These are phyloP conservation scores for Syzygium jambos DNA, from an alignment of 345 rosid species.

Conservation along the genomic window DNA sequence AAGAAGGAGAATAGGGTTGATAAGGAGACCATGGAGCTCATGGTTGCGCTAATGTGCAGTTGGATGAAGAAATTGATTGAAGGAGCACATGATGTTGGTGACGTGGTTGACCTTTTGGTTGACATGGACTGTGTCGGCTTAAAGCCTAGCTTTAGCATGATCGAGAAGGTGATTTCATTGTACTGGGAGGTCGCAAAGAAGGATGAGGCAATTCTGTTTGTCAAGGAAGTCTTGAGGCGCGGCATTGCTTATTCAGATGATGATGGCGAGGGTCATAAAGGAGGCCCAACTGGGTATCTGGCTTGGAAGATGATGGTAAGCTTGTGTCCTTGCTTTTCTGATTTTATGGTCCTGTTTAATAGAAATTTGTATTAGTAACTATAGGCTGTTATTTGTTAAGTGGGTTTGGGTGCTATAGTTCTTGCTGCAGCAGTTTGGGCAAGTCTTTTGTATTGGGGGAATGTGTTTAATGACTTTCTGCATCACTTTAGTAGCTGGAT, in stretches of 20 bases:
- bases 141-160: slow-evolving; percentile 83
- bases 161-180: slow-evolving; percentile 86
- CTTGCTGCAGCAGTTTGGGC: background rate
- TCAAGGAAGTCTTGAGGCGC: slow-evolving; percentile 56
- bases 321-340: background rate
- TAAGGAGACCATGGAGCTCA: slow-evolving; percentile 84
- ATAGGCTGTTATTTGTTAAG: background rate
- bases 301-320: slow-evolving; percentile 96
- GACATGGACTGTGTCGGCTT: slow-evolving; percentile 94
- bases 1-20: slow-evolving; percentile 76
- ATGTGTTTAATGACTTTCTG: background rate
- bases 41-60: slow-evolving; percentile 85
- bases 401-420: background rate
- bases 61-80: slow-evolving; percentile 78
- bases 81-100: slow-evolving; percentile 46
- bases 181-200: slow-evolving; percentile 73
- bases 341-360: background rate
- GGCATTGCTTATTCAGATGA: slow-evolving; percentile 33
- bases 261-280: slow-evolving; percentile 49
- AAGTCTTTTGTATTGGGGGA: background rate
- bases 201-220: slow-evolving; percentile 53
- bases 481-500: background rate
- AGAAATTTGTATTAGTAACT: background rate
- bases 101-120: slow-evolving; percentile 65
- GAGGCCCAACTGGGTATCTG: slow-evolving; percentile 89